Evolutionary conservation across 2,329 filamentous ascomycete genomes (phyloP).

Genomic region (Monosporascus sp.): DNA sequence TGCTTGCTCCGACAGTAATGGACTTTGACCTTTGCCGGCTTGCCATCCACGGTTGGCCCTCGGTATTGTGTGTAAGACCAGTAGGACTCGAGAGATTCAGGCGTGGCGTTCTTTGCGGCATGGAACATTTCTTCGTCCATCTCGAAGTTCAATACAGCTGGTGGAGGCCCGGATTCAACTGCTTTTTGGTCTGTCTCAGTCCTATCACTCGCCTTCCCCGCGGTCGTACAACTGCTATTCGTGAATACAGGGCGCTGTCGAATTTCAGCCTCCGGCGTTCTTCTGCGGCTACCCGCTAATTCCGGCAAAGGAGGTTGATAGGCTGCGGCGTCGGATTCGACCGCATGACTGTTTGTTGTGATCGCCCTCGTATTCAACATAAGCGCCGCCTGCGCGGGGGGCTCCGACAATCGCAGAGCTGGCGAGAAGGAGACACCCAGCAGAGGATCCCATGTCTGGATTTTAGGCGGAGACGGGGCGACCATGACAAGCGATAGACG

Average conservation of each 20-base stretch:
- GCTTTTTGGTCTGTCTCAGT: slow-evolving; percentile 9
- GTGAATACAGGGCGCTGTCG: not conserved
- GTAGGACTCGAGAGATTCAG: slow-evolving; percentile 46
- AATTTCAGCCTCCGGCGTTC: not conserved
- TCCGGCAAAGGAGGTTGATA: not conserved
- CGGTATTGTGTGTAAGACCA: slow-evolving; percentile 70
- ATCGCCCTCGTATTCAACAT: slow-evolving; percentile 2
- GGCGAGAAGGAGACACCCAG: slow-evolving; percentile 29
- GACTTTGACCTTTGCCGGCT: slow-evolving; percentile 55
- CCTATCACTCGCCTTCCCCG: not conserved
- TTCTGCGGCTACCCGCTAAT: not conserved
- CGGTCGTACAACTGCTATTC: not conserved
- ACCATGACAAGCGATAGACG: slow-evolving; percentile 10
- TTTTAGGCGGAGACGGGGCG: slow-evolving; percentile 22
- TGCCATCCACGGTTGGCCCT: slow-evolving; percentile 37
- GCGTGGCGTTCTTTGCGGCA: slow-evolving; percentile 41
- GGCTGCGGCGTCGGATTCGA: not conserved
- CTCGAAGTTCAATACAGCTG: slow-evolving; percentile 39
- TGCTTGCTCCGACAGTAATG: slow-evolving; percentile 71
- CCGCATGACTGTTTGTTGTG: not conserved
- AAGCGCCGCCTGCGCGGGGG: slow-evolving; percentile 8
- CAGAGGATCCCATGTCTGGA: slow-evolving; percentile 28
- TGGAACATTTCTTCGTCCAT: slow-evolving; percentile 42
- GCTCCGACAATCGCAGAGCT: slow-evolving; percentile 5
- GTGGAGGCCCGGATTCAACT: slow-evolving; percentile 26